These are phyloP conservation scores for Chloris gayana DNA, from an alignment of 176 grass and related monocot genomes.

Conservation along the genomic window DNA sequence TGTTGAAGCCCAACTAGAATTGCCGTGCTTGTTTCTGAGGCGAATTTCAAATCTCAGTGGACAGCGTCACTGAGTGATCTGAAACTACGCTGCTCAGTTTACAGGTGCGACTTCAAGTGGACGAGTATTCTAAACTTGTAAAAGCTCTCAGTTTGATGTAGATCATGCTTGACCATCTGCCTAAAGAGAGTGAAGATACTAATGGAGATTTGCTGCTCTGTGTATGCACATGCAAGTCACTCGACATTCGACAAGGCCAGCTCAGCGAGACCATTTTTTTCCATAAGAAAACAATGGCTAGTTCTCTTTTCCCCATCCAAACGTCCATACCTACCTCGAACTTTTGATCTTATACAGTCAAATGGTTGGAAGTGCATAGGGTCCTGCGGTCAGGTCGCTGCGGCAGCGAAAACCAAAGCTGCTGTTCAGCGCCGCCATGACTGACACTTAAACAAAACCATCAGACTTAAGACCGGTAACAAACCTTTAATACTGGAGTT, in stretches of 20 bases:
- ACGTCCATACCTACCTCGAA: slow-evolving; percentile 37
- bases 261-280: neutral
- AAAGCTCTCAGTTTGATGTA: slow-evolving; percentile 25
- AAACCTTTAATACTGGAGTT: neutral
- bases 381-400: neutral
- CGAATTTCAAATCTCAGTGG: neutral
- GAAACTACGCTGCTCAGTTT: neutral
- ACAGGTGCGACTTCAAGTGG: neutral
- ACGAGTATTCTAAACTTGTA: neutral
- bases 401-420: neutral
- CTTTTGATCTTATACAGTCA: slow-evolving; percentile 10
- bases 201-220: slow-evolving; percentile 9
- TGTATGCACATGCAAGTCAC: slow-evolving; percentile 31
- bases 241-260: slow-evolving; percentile 18
- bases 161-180: slow-evolving; percentile 34
- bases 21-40: neutral
- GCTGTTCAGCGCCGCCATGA: slow-evolving; percentile 17
- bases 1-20: neutral
- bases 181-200: slow-evolving; percentile 23
- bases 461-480: neutral
- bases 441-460: slow-evolving; percentile 5
- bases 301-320: neutral
- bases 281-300: neutral
- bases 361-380: slow-evolving; percentile 17
- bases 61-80: too few species aligned